Evolutionary conservation across 805 yeast genomes (phyloP), one percentile per base, ranked within the genome.

Genomic region (Candida orba): DNA sequence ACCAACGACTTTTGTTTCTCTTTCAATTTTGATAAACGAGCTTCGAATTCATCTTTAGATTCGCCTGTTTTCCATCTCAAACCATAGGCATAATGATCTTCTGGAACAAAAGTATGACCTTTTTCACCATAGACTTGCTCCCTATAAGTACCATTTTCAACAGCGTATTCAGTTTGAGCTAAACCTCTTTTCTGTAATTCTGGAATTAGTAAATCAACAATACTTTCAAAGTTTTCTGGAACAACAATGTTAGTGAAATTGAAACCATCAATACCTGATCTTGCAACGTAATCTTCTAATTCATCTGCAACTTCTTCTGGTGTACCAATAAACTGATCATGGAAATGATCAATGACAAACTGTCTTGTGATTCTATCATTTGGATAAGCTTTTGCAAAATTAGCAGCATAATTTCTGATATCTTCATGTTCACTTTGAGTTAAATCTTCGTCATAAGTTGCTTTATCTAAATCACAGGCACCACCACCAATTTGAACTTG

Each of bases 401-500:
- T 63, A n/a, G 15, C 43, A 6, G 57, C 63, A 15, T 47, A 51
- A 17, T 50, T 50, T 37, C 50, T 56, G 24, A 40, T 33, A 13
- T 37, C 47, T 32, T 36, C 43, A 30, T 39, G 32, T 13, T 37
- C 17, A 14, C 31, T 29, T 30, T 44, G 24, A 14, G 43, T 40
- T 18, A 45, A 30, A 36, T 45, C 48, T 35, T 45, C 48, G 23
- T 45, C 48, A 39, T 39, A 39, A 45, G 40, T 56, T 52, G 23
- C 59, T 53, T 30, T 68, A 50, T 44, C 67, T 69, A 40, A 66
- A 57, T 12, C 72, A 71, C 22, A 33, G 20, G 10, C 70, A 66
- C 65, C 42, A 33, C 73, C 69, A 12, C 74, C 75, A 24, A 72
- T 60, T 47, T 69, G 67, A 1, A 67, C 69, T 41, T 65, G 67